These are phyloP conservation scores for Fusarium hostae DNA, from an alignment of 2,329 filamentous ascomycete genomes.

Conservation along the genomic window DNA sequence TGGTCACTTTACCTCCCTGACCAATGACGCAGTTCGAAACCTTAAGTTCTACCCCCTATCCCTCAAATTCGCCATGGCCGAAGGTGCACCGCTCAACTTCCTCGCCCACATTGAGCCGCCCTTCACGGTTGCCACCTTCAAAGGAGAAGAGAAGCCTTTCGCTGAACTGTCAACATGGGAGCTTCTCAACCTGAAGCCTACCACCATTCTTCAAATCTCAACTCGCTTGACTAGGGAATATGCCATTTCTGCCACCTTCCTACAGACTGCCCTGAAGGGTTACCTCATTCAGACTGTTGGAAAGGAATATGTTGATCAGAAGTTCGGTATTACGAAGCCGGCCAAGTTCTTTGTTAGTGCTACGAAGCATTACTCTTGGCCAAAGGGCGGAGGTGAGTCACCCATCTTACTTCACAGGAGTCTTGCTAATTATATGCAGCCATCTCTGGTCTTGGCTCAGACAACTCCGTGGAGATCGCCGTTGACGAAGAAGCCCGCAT, in stretches of 20 bases:
- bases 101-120: neutral
- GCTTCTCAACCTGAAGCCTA: neutral
- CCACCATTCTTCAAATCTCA: neutral
- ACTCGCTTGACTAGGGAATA: neutral
- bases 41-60: neutral
- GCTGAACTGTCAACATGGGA: neutral
- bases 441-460: neutral
- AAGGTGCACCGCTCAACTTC: neutral
- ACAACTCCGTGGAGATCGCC: neutral
- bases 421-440: neutral
- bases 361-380: slow-evolving; percentile 8
- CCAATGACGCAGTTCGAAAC: neutral
- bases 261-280: neutral
- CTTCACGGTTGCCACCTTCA: neutral
- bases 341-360: slow-evolving; percentile 1
- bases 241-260: neutral
- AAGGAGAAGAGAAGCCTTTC: neutral
- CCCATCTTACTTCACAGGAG: too few relatives aligned
- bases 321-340: neutral
- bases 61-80: neutral
- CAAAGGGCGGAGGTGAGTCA: neutral
- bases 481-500: neutral
- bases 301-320: neutral
- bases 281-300: neutral
- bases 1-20: accelerated